phyloP scores from a whole-genome alignment of 768 basidiomycete genomes.

The Lactarius deliciosus region DNA sequence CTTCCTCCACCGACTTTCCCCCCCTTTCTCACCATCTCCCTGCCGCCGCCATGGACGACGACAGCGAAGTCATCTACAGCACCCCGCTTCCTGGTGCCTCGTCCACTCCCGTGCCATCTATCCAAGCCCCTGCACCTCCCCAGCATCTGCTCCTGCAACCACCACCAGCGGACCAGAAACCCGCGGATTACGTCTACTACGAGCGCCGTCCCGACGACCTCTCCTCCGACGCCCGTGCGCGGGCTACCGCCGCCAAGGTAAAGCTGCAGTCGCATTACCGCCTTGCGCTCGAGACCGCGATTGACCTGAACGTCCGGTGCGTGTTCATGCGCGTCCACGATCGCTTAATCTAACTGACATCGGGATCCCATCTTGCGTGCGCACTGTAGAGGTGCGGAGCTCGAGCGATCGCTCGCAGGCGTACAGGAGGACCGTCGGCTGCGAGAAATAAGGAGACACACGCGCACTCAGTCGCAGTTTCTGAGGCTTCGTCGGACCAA shows the following conservation, averaged over 20 bases:
- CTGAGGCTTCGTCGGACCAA: conserved; percentile 86
- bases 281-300: conserved; percentile 93
- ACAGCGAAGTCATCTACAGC: conserved; percentile 27
- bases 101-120: background rate
- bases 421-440: conserved; percentile 83
- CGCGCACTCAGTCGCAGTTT: conserved; percentile 78
- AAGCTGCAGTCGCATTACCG: conserved; percentile 97
- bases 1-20: no score
- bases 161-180: conserved; percentile 35
- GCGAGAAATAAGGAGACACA: conserved; percentile 61
- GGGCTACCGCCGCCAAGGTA: conserved; percentile 87
- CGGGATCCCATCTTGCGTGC: background rate
- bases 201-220: conserved; percentile 75
- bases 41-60: conserved; percentile 18
- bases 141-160: background rate
- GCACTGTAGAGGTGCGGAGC: conserved; percentile 70
- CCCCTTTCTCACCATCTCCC: no score
- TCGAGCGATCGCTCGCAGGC: conserved; percentile 74
- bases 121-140: background rate
- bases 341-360: background rate
- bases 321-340: conserved; percentile 2
- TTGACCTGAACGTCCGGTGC: conserved; percentile 90
- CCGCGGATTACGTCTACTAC: conserved; percentile 89
- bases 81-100: conserved; percentile 25
- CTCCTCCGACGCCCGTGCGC: conserved; percentile 75